phyloP scores from a whole-genome alignment of 768 basidiomycete genomes.

The Macrolepiota albuminosa region DNA sequence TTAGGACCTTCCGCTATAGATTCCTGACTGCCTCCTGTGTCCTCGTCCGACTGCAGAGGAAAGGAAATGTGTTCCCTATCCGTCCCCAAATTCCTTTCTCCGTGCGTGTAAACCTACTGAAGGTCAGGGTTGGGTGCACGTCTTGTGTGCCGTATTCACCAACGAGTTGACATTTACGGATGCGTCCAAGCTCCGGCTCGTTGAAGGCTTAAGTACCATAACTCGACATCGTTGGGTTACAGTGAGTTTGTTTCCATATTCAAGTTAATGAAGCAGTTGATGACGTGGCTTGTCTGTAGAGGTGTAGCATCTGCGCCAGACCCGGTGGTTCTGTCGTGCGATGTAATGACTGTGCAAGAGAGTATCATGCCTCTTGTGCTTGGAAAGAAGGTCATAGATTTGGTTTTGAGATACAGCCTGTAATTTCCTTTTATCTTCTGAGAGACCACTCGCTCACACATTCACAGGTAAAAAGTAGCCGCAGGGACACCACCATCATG shows the following conservation, averaged over 20 bases:
- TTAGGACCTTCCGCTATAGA: conserved; percentile 38
- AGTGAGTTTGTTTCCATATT: conserved; percentile 37
- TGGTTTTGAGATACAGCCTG: conserved; percentile 89
- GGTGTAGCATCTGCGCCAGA: conserved; percentile 70
- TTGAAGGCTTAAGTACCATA: conserved; percentile 81
- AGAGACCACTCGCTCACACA: background rate
- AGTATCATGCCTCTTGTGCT: conserved; percentile 88
- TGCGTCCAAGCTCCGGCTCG: conserved; percentile 63
- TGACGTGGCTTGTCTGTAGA: conserved; percentile 34
- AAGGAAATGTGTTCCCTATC: conserved; percentile 39
- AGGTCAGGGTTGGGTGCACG: conserved; percentile 89
- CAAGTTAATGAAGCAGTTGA: background rate
- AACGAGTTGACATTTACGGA: conserved; percentile 84
- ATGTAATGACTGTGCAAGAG: conserved; percentile 76
- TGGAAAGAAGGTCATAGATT: conserved; percentile 82
- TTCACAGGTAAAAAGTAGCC: conserved; percentile 70
- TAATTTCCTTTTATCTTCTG: conserved; percentile 27
- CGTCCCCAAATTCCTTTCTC: conserved; percentile 59
- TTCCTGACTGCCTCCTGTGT: conserved; percentile 81
- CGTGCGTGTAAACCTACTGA: conserved; percentile 87
- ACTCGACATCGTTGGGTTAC: conserved; percentile 66
- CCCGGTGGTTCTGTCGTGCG: conserved; percentile 74
- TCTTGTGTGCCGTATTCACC: conserved; percentile 84
- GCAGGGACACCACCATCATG: conserved; percentile 58
- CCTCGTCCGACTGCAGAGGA: conserved; percentile 54